phyloP scores from a whole-genome alignment of 495 filamentous ascomycete genomes.

The Penicillium coffeae region DNA sequence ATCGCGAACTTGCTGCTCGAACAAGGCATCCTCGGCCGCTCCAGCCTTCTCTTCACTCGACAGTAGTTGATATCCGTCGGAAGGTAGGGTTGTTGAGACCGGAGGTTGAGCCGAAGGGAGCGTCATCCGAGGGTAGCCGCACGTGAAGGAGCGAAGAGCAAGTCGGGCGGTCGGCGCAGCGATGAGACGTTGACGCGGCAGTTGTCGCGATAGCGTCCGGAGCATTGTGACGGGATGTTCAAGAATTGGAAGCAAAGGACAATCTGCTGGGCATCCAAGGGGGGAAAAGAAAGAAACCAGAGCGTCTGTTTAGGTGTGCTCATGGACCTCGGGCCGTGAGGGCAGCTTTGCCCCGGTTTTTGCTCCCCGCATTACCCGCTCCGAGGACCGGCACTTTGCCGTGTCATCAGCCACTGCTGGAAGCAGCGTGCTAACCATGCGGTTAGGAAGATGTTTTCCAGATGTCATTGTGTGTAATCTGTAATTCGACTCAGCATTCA shows the following conservation, averaged over 20 bases:
- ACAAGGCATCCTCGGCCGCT: conserved; percentile 75
- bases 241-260: background rate
- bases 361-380: background rate
- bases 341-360: background rate
- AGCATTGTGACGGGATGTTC: conserved; percentile 25
- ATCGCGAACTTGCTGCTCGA: conserved; percentile 71
- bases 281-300: background rate
- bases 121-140: conserved; percentile 46
- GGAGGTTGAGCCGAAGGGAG: conserved; percentile 45
- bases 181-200: conserved; percentile 29
- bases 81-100: conserved; percentile 55
- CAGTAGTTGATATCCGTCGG: conserved; percentile 77
- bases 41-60: conserved; percentile 68
- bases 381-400: conserved; percentile 1
- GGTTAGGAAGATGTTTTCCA: no score
- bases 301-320: background rate
- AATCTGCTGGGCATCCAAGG: background rate
- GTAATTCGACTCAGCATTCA: no score
- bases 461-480: no score
- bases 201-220: conserved; percentile 32
- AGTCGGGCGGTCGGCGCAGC: conserved; percentile 20
- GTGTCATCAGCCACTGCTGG: background rate
- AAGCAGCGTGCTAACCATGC: no score
- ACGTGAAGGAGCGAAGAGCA: conserved; percentile 37
- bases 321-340: conserved; percentile 1